Evolutionary conservation across 2,329 filamentous ascomycete species (phyloP).

Genomic region (Rachicladosporium sp.): DNA sequence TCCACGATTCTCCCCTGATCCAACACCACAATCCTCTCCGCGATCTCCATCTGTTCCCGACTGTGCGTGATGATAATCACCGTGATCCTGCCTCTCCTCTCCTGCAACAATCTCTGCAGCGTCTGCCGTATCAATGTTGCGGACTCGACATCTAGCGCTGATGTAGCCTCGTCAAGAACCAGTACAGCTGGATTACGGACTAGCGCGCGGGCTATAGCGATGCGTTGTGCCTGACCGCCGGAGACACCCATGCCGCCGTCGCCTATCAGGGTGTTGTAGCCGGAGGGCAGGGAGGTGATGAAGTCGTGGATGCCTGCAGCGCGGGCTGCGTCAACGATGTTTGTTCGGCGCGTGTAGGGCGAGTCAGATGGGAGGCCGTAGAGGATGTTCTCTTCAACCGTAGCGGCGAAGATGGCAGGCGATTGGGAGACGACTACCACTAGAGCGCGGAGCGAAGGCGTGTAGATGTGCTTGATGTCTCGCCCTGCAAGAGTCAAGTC

Average conservation of each 20-base stretch:
- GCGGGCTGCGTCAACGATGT: conserved; percentile 39
- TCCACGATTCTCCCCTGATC: conserved; percentile 58
- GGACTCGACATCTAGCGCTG: conserved; percentile 59
- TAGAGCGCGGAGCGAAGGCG: conserved; percentile 44
- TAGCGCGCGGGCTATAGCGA: conserved; percentile 71
- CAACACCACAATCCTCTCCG: conserved; percentile 58
- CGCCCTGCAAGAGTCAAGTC: conserved; percentile 47
- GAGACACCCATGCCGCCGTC: conserved; percentile 63
- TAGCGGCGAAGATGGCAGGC: conserved; percentile 65
- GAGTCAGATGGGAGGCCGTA: conserved; percentile 57
- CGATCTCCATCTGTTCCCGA: conserved; percentile 74
- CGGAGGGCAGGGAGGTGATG: conserved; percentile 55
- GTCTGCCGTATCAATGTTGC: conserved; percentile 53
- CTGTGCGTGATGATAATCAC: conserved; percentile 75
- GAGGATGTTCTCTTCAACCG: conserved; percentile 66
- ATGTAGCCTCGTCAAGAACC: conserved; percentile 79
- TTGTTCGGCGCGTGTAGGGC: conserved; percentile 31
- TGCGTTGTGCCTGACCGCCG: conserved; percentile 70
- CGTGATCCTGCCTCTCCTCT: conserved; percentile 37
- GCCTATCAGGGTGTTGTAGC: conserved; percentile 63
- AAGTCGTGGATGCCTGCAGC: conserved; percentile 64
- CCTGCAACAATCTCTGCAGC: conserved; percentile 41
- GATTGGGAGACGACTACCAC: conserved; percentile 59
- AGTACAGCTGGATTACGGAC: conserved; percentile 58
- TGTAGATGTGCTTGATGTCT: conserved; percentile 48